Evolutionary conservation across 2,329 filamentous ascomycete genomes (phyloP), one percentile per base, ranked within the genome.

Genomic region (Beauveria sp.): DNA sequence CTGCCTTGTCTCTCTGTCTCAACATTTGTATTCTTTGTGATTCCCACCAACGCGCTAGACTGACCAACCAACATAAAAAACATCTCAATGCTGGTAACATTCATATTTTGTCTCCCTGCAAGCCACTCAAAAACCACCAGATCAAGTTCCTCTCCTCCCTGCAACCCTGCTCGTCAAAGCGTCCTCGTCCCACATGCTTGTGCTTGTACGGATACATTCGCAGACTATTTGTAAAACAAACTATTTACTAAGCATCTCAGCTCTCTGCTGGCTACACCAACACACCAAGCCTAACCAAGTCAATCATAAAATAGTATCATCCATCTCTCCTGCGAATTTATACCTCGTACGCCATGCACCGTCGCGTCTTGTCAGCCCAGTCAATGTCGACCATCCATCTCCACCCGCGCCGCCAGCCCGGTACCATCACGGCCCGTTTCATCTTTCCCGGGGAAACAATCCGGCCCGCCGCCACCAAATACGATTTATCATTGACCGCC

Each of bases 401-500:
- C 56, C 56, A 57, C 60, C 61, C 55, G 61, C 60, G 45, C 59
- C 64, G 58, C 51, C 43, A 22, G 49, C 28, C 7, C 54, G 59
- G 58, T 51, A 56, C 55, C 67, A 70, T 71, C 65, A 71, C 24
- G 49, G 49, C 62, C 61, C 49, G 64, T 70, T 63, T 69, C 69
- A 68, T 56, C 60, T 51, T 54, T 63, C 62, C 70, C n/a, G 28
- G 69, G 69, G 67, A 67, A 70, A 65, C 6, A 45, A 45, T 9
- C 67, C 66, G 64, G 66, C 64, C 56, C 56, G 45, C 55, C 55
- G 55, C 28, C 52, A 26, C 42, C 9, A 42, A 54, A 10, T 54
- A 9, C n/a, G 24, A 56, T 16, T 14, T 24, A 24, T 14, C 38
- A 26, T 34, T 38, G 34, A 38, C 34, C 34, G 34, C 34, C 34